Evolutionary conservation across 2,329 filamentous ascomycete species (phyloP).

Genomic region (Epichloe uncinata): DNA sequence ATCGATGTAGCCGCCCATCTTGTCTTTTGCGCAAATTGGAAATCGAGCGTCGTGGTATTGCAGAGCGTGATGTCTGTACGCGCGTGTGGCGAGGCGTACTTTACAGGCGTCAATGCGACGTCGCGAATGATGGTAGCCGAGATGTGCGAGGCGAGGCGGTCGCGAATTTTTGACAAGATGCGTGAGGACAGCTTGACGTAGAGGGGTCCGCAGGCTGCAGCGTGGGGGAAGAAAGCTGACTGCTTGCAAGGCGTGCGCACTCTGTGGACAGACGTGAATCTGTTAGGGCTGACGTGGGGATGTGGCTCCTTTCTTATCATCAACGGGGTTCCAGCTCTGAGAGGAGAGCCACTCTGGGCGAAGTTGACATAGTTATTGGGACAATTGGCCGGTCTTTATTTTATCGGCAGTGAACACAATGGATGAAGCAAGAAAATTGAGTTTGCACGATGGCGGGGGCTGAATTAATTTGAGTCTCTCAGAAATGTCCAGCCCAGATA

Average conservation of each 20-base stretch:
- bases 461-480: too few relatives aligned
- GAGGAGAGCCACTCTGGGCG: too few relatives aligned
- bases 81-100: background rate
- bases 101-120: background rate
- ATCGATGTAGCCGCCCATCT: conserved; percentile 30
- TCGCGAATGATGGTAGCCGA: background rate
- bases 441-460: too few relatives aligned
- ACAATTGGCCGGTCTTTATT: too few relatives aligned
- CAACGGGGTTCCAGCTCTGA: too few relatives aligned
- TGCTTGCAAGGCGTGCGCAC: background rate
- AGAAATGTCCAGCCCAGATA: too few relatives aligned
- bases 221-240: background rate
- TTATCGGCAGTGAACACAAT: too few relatives aligned
- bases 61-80: background rate
- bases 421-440: too few relatives aligned
- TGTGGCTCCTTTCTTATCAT: too few relatives aligned
- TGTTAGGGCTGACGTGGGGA: too few relatives aligned
- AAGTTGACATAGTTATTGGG: too few relatives aligned
- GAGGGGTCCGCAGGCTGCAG: background rate
- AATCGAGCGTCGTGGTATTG: background rate
- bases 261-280: too few relatives aligned
- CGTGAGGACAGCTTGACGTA: background rate
- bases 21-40: conserved; percentile 1
- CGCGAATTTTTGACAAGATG: background rate
- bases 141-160: background rate